Evolutionary conservation across 2,329 filamentous ascomycete genomes (phyloP), one percentile per base, ranked within the genome.

Genomic region (Xylariaceae sp.): DNA sequence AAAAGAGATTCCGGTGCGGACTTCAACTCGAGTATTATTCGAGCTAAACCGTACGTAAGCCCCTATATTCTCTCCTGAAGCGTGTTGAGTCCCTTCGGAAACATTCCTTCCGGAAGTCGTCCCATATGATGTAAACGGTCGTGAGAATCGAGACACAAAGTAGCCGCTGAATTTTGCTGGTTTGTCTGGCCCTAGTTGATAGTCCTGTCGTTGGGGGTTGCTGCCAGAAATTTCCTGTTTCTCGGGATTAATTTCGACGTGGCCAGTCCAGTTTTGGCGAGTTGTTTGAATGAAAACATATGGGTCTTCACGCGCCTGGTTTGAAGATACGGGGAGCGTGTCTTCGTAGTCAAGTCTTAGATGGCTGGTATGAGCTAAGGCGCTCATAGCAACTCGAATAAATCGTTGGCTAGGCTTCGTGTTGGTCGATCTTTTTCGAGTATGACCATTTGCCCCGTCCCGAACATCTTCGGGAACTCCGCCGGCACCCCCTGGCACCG

Each of bases 121-220:
- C 3, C 77, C 78, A 56, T 73, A 72, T 0, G 69, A 71, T 2
- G 43, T 49, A 53, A 80, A 79, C 0, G 74, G 73, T 39, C 74
- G 66, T 0, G 78, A 80, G 56, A 80, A 81, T 3, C 75, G 73
- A 8, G 77, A 78, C 0, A 80, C 78, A 50, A 80, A 80, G 60
- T 78, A 79, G 6, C 76, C 75, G 2, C 69, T 73, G 60, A 80
- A 80, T 0, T 71, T 73, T 3, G 67, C 49, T 1, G 78, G 75
- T 17, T 69, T 73, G 39, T 76, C 71, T 2, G 78, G 78, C 1
- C 78, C 78, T 0, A 81, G 61, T 6, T 71, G 68, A 48, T 79
- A 80, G 49, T 80, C 78, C 60, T 81, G 78, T 31, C 78, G 69
- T 59, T 80, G 76, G 1, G 76, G 72, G 52, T 80, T 80, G 24